phyloP scores from a whole-genome alignment of 2,329 filamentous ascomycete genomes.

The Fusarium pseudocircinatum region DNA sequence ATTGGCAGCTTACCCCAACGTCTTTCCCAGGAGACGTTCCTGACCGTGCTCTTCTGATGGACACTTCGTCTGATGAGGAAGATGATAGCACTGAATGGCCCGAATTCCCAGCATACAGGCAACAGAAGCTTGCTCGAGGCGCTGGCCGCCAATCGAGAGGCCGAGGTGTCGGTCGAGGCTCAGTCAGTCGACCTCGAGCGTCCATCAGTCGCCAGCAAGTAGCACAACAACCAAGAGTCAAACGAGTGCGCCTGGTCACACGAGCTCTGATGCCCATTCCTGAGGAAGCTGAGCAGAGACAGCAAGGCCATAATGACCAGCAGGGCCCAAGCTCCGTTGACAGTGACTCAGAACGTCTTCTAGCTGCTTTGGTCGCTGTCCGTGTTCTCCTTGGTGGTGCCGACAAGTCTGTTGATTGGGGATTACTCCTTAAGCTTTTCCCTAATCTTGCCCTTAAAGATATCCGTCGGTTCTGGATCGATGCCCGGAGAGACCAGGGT shows the following conservation, averaged over 20 bases:
- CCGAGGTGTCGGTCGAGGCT: constrained; percentile 4
- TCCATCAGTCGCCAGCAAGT: constrained; percentile 8
- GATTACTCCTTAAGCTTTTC: constrained; percentile 65
- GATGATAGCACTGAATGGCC: constrained; percentile 31
- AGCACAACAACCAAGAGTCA: constrained; percentile 28
- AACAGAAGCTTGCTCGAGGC: neutral
- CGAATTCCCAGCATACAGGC: constrained; percentile 1
- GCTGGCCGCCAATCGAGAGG: neutral
- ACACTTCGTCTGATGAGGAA: constrained; percentile 32
- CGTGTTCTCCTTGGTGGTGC: constrained; percentile 68
- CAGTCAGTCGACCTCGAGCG: constrained; percentile 1
- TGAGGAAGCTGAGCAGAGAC: neutral
- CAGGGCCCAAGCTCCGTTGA: neutral
- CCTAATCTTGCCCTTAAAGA: constrained; percentile 61
- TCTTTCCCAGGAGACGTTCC: constrained; percentile 22
- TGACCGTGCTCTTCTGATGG: constrained; percentile 9
- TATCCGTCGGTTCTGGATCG: constrained; percentile 66
- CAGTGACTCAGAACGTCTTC: constrained; percentile 47
- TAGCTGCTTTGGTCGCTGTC: constrained; percentile 68
- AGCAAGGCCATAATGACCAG: constrained; percentile 12
- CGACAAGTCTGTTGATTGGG: constrained; percentile 69
- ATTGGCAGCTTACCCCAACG: constrained; percentile 38
- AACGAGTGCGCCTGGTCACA: constrained; percentile 45
- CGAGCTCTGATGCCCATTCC: constrained; percentile 45
- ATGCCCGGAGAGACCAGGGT: constrained; percentile 60